Base-by-base conservation (phyloP, 2,329 filamentous ascomycete genomes). In the Parascedosporium putredinis region DNA sequence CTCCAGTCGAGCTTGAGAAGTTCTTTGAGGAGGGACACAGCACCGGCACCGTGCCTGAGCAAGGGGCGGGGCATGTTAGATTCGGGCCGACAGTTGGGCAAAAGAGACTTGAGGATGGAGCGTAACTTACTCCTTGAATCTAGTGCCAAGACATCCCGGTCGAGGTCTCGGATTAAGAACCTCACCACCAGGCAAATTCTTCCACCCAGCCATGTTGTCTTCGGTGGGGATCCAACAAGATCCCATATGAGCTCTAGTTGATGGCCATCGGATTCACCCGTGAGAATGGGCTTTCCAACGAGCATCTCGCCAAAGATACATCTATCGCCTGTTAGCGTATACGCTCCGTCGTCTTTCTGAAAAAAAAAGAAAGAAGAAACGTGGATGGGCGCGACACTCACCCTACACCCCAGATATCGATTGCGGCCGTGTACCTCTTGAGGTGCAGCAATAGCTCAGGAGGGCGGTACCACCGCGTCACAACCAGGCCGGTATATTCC, bases 231-330 rank as follows among this genome's bases (percentile, higher is more conserved):
- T 12, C 93, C 93, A 56, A 95, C 86, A 34, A 98, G 75, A 55
- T 90, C 87, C 68, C 95, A 98, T 52, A 98, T 97, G 44, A 95
- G 81, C 10, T 95, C 86, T 10, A 94, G 81, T 66, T 98, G 93
- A 60, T 96, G 84, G 5, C 80, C 69, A 61, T 98, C 93, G 58
- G 86, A 94, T 56, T 88, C 88, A 10, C 93, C 93, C 6, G 89
- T 80, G 40, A 98, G 75, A 49, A 98, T 97, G 0, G 93, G 93
- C 64, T 91, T 95, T 33, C 88, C 84, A 58, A 88, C 81, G 55
- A 96, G 84, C 91, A 98, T 98, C 64, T 98, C 93, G 47, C 89
- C 93, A 67, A 98, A 96, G 2, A 98, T 89, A 62, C 93, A 98
- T n/a, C 86, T 89, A 51, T 8, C 18, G 5, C n/a, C n/a, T n/a